Evolutionary conservation across 306 rosid species (phyloP), one percentile per base, ranked within the genome.

Genomic region (Hippophae gyantsensis): DNA sequence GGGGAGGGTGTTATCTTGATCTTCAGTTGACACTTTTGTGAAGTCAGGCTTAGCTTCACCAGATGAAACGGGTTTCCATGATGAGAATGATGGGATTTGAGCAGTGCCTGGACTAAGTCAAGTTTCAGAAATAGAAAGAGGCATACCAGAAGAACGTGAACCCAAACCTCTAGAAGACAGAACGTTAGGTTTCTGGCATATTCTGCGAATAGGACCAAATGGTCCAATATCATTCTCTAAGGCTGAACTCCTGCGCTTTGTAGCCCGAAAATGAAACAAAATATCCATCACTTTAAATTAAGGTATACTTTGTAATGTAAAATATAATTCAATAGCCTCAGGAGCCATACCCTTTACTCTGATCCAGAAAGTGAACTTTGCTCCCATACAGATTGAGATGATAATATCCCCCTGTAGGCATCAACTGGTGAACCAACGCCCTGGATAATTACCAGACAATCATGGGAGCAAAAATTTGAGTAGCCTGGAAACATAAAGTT

Each of bases 161-260:
- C 79, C 68, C 70, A 73, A 77, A 64, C 82, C 85, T 83, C 75
- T 83, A 9, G 84, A 68, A 72, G 78, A 78, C 12, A 78, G 63
- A 52, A 82, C 86, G 81, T 77, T 92, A 54, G 93, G 73, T 70
- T 86, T 86, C 5, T 77, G 95, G 53, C 94, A 95, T 67, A 73
- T 80, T 70, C 85, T 81, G 41, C 95, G 95, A 45, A 83, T 76
- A 51, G 95, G 83, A 76, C 99, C 95, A 64, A 69, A 76, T 66
- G 95, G 76, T 71, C 95, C 96, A 52, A 83, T 73, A 72, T 88
- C 95, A 78, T 78, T 79, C 50, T 88, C 93, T 67, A 84, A 65
- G 7, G 75, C 79, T 23, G 85, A 85, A 72, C 79, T 80, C 60
- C 86, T 77, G 57, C 80, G 84, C 71, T 92, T 92, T 52, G 74